Conservation (phyloP, 495 filamentous ascomycete genomes). For the Clavariopsis aquatica region DNA sequence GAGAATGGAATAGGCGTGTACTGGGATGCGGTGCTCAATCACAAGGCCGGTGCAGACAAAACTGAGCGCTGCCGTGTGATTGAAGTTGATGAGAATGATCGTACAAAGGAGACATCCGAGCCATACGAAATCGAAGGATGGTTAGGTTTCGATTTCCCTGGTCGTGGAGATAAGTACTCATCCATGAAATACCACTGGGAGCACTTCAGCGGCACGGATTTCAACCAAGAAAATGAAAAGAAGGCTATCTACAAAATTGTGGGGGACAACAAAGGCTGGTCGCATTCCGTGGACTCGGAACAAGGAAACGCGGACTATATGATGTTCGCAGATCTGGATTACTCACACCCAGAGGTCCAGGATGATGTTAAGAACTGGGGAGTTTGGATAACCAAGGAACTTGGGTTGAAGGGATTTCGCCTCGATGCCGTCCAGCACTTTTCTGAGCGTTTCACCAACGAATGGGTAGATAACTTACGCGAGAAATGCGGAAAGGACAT, state of each 20-base stretch:
- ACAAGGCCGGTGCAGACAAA: slow-evolving; percentile 70
- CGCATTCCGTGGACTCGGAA: slow-evolving; percentile 62
- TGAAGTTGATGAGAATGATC: slow-evolving; percentile 57
- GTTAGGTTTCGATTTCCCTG: slow-evolving; percentile 67
- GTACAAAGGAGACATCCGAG: slow-evolving; percentile 57
- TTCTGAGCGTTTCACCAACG: slow-evolving; percentile 61
- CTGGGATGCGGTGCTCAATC: slow-evolving; percentile 77
- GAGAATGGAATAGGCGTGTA: slow-evolving; percentile 60
- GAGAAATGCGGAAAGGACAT: slow-evolving; percentile 53
- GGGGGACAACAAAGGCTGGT: slow-evolving; percentile 66
- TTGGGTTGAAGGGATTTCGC: slow-evolving; percentile 65
- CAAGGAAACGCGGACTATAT: slow-evolving; percentile 76
- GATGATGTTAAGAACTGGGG: slow-evolving; percentile 66
- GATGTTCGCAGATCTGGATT: slow-evolving; percentile 63
- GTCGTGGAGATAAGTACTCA: slow-evolving; percentile 61
- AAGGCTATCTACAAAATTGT: slow-evolving; percentile 69
- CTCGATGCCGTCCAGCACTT: slow-evolving; percentile 78
- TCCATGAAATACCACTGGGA: slow-evolving; percentile 66
- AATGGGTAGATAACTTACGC: slow-evolving; percentile 59
- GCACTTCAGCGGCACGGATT: slow-evolving; percentile 55
- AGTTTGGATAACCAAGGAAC: slow-evolving; percentile 60
- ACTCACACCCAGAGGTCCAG: slow-evolving; percentile 63
- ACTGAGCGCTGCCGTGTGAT: slow-evolving; percentile 61
- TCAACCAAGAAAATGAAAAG: slow-evolving; percentile 58
- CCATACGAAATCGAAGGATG: slow-evolving; percentile 67